Evolutionary conservation across 257 asterid species (phyloP), one percentile per base, ranked within the genome.

Genomic region (Solanum chiquidenum): DNA sequence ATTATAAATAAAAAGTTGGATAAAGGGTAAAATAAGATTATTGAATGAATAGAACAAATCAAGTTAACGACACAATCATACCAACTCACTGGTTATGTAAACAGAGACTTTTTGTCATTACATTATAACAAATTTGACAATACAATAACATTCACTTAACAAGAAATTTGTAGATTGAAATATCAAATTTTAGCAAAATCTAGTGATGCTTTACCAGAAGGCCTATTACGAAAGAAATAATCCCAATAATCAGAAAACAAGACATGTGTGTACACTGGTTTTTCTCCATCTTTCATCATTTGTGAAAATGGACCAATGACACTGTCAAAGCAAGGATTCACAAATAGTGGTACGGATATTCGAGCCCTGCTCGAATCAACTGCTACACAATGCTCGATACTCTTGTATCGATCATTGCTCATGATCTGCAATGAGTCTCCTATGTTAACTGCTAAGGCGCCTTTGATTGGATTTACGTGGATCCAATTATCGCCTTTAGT

Each of bases 371-470:
- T 83, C 52, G 90, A 82, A 37, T 75, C 90, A 4, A 91, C 88
- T 18, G 74, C 77, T 76, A 90, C 95, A 7, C 94, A 91, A 66
- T 94, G 96, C 93, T 92, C 96, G 16, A 90, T 84, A 90, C 95
- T 94, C 91, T 89, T 94, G 40, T 94, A 94, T 13, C 87, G 89
- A 44, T 89, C 92, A 29, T 93, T 91, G 93, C 94, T 92, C 89
- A 92, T 90, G n/a, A 93, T 93, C 44, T 94, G 93, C 23, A 94
- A 73, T 10, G 87, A 86, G 49, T 93, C 93, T 2, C 94, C 95
- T 11, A 92, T 88, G 87, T 93, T 94, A n/a, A 92, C 83, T 18
- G 92, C 91, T 12, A 94, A 87, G 5, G 95, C 93, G 3, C 92
- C 94, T 87, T 89, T 71, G 6, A 90, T 87, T 29, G 95, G 95